phyloP scores from a whole-genome alignment of 768 basidiomycete genomes.

The Russula abietina region DNA sequence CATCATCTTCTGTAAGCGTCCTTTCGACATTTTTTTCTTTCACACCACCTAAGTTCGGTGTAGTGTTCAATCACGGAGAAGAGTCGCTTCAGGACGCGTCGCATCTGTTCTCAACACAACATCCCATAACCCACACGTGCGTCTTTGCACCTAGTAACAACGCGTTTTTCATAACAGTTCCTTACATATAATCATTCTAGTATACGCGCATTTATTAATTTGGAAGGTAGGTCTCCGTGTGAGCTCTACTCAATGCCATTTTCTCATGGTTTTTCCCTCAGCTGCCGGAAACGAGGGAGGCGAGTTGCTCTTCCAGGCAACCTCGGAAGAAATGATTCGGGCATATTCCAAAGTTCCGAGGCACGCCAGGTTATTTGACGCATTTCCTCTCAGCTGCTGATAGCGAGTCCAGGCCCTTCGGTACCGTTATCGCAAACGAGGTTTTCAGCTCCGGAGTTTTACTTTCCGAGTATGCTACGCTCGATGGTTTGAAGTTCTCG shows the following conservation, averaged over 20 bases:
- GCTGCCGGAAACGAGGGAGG: constrained; percentile 85
- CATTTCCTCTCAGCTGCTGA: not conserved
- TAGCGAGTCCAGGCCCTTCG: constrained; percentile 56
- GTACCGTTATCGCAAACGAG: constrained; percentile 85
- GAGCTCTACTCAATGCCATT: not conserved
- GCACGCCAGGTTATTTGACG: constrained; percentile 32
- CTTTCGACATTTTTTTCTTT: not conserved
- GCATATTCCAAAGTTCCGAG: constrained; percentile 83
- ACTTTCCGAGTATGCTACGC: constrained; percentile 67
- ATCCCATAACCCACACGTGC: constrained; percentile 63
- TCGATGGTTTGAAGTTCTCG: not conserved
- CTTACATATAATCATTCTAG: constrained; percentile 33
- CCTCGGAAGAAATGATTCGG: constrained; percentile 89
- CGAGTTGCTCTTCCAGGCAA: constrained; percentile 93
- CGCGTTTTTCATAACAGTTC: not conserved
- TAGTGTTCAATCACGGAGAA: constrained; percentile 94
- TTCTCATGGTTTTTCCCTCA: constrained; percentile 28
- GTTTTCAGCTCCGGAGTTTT: constrained; percentile 89
- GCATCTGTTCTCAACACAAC: constrained; percentile 89
- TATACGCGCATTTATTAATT: constrained; percentile 80
- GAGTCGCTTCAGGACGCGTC: constrained; percentile 94
- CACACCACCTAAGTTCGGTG: constrained; percentile 2
- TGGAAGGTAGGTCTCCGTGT: constrained; percentile 65
- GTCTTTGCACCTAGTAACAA: constrained; percentile 29
- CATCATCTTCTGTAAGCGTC: constrained; percentile 70